These are phyloP conservation scores for Gastrolobium villosum DNA, from an alignment of 306 rosid species.

Conservation along the genomic window DNA sequence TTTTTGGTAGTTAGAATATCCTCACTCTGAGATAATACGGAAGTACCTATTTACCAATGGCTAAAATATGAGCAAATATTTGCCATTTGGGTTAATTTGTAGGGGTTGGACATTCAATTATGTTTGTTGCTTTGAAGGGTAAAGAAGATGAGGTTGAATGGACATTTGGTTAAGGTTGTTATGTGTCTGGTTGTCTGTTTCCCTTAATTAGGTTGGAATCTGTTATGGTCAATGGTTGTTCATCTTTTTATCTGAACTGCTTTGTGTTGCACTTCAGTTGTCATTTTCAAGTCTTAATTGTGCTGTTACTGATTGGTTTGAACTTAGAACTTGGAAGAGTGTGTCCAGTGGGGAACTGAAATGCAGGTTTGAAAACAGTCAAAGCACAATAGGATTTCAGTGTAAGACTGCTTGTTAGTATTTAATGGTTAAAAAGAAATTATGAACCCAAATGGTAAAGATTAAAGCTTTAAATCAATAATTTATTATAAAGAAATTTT, in stretches of 20 bases:
- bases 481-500: not conserved
- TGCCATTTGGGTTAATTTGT: not conserved
- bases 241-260: constrained; percentile 1
- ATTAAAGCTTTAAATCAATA: not conserved
- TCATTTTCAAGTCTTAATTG: constrained; percentile 37
- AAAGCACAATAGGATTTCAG: not conserved
- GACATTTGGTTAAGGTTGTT: constrained; percentile 50
- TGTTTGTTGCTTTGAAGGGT: constrained; percentile 30
- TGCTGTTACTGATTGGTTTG: constrained; percentile 16
- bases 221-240: constrained; percentile 47
- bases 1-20: too few relatives aligned
- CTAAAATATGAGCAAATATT: not conserved
- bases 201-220: constrained; percentile 35
- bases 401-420: not conserved
- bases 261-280: constrained; percentile 15
- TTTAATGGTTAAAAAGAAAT: not conserved
- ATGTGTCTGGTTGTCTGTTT: constrained; percentile 25
- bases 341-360: constrained; percentile 1
- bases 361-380: constrained; percentile 21
- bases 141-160: constrained; percentile 22
- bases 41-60: not conserved
- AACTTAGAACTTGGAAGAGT: constrained; percentile 12
- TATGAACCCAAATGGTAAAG: not conserved
- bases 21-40: too few relatives aligned
- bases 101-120: constrained; percentile 6